Base-by-base conservation (phyloP, 352 stramenopile genomes). In the Pythium myriotylum region DNA sequence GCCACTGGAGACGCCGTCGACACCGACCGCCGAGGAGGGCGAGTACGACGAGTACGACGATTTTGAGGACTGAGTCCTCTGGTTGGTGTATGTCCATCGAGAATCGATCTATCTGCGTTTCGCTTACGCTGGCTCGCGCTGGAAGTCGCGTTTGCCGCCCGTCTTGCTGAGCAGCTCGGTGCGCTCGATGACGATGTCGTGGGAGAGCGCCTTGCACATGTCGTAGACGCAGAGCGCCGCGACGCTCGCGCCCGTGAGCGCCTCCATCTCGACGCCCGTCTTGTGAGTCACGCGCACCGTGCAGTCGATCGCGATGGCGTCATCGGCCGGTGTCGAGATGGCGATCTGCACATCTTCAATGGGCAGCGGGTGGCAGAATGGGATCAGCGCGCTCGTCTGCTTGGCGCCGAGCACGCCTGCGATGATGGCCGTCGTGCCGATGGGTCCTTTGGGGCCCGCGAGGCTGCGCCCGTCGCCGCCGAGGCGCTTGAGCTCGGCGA, bases 121-220 rank as follows among this genome's bases (percentile, higher is more conserved):
- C n/a, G 29, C 5, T 7, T 22, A 10, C n/a, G 29, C 5, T 7
- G 13, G 12, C 8, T 69, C 69, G 26, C 26, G 53, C 14, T 67
- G 62, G 46, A 91, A 76, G 62, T 94, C 81, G 12, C 83, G 72
- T 62, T 98, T 99, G 19, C 96, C 96, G 47, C 96, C 95, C 4
- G 74, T 96, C 52, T 98, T 99, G 49, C 72, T 56, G 16, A 98
- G 62, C 5, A 99, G 79, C 20, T 82, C 66, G 27, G 94, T 98
- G 40, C 79, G 77, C 54, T 92, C 78, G 57, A 99, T 98, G 23
- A 96, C 75, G 26, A 99, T 97, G 27, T 97, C 79, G 72, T 99
- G 94, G 63, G 91, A 98, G 40, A 99, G 67, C 19, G 94, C 97
- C 75, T 99, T 99, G 70, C 94, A 96, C 97, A 99, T 99, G 80